These are phyloP conservation scores for Coemansia sp. DNA, from an alignment of 192 early-diverging fungal species.

Conservation along the genomic window DNA sequence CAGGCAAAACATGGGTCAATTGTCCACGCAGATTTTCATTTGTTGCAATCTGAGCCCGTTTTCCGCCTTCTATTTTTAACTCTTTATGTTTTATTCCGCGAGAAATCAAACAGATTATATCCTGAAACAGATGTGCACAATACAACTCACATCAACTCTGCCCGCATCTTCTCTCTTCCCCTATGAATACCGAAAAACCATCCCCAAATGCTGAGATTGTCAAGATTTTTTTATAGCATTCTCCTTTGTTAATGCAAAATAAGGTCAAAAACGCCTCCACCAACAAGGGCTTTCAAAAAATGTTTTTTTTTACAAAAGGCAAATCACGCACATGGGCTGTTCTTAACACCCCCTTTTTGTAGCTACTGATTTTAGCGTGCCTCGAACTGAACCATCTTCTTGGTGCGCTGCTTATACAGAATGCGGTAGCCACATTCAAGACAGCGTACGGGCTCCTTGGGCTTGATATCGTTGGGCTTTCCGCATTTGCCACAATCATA, in stretches of 20 bases:
- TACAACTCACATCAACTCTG: too few relatives aligned
- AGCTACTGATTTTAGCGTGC: slow-evolving; percentile 66
- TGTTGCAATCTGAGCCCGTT: not conserved
- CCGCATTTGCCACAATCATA: slow-evolving; percentile 70
- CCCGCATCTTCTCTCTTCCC: too few relatives aligned
- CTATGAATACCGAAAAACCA: too few relatives aligned
- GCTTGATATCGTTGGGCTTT: slow-evolving; percentile 87
- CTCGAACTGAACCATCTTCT: slow-evolving; percentile 94
- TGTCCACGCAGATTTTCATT: not conserved
- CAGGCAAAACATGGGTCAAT: not conserved
- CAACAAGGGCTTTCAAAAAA: too few relatives aligned
- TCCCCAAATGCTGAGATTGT: too few relatives aligned
- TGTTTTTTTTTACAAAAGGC: too few relatives aligned
- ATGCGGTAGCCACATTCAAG: slow-evolving; percentile 94
- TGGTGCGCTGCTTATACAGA: slow-evolving; percentile 96
- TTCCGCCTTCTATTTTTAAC: not conserved
- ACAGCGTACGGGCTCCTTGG: slow-evolving; percentile 94
- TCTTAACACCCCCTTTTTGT: not conserved
- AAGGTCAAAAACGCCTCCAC: too few relatives aligned
- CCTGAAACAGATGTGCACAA: too few relatives aligned
- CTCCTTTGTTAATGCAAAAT: too few relatives aligned
- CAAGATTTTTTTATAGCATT: too few relatives aligned
- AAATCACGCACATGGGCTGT: not conserved
- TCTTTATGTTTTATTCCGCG: not conserved
- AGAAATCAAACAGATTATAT: not conserved